Conservation (phyloP, 176 grass and related monocot genomes). For the Saccharum officinarum region DNA sequence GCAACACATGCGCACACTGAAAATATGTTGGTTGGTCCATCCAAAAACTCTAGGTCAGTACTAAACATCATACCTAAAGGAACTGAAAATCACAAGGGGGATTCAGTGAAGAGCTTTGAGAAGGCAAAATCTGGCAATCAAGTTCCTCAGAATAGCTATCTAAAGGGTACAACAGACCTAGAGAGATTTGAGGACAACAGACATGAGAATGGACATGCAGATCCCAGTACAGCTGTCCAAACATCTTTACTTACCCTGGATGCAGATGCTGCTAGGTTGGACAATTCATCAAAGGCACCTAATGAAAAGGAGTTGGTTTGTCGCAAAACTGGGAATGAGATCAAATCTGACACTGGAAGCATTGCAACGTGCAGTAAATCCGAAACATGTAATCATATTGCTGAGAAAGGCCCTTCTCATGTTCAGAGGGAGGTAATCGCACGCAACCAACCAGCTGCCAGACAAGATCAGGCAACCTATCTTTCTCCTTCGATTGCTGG, state of each 20-base stretch:
- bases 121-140: slow-evolving; percentile 31
- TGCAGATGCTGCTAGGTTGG: not conserved
- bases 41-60: slow-evolving; percentile 29
- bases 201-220: slow-evolving; percentile 30
- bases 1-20: slow-evolving; percentile 21
- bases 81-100: slow-evolving; percentile 35
- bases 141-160: not conserved
- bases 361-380: slow-evolving; percentile 10
- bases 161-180: slow-evolving; percentile 43
- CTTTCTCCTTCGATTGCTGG: not conserved
- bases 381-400: not conserved
- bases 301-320: not conserved
- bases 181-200: slow-evolving; percentile 9
- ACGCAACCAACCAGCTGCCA: not conserved
- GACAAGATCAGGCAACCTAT: not conserved
- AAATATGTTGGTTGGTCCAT: slow-evolving; percentile 38
- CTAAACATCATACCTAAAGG: slow-evolving; percentile 12
- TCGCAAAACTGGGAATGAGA: not conserved
- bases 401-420: not conserved
- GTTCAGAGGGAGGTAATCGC: not conserved
- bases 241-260: not conserved
- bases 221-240: not conserved
- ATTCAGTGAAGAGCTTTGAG: slow-evolving; percentile 20
- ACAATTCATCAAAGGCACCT: not conserved
- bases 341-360: slow-evolving; percentile 8